Base-by-base conservation (phyloP, 805 yeast genomes). In the Ogataea sp. region DNA sequence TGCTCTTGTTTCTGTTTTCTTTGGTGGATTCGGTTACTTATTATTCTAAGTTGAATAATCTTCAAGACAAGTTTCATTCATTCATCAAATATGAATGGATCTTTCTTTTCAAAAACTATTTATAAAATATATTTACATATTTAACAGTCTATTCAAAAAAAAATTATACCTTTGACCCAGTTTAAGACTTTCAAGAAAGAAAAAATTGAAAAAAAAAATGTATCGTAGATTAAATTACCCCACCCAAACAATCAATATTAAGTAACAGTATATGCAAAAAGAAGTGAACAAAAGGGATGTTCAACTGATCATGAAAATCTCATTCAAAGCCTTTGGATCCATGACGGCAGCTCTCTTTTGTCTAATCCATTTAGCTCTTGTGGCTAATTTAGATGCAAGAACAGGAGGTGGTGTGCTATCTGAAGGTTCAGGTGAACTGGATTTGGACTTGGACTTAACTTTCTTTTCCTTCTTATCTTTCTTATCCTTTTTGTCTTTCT, bases 291-390 rank as follows among this genome's bases (percentile, higher is more conserved):
- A n/a, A n/a, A n/a, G n/a, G 17, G 15, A 29, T 11, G 15, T 27
- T 43, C 48, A 59, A 47, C 51, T 50, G 35, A 88, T 75, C 97
- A 90, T 90, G 56, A 90, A 85, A 42, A 90, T 90, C 61, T 90
- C 97, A 50, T 85, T 87, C 45, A 90, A 70, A 13, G 96, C 88
- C 58, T 86, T 80, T 2, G 83, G 73, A 56, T 90, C 97, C 79
- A 83, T 75, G 0, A 89, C 87, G 1, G 97, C 90, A 10, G 95
- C 93, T 51, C 93, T 73, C 58, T 90, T 90, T 58, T 88, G 95
- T 48, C 73, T 81, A 40, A 90, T 89, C 81, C 87, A 89, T 58
- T 76, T 81, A 18, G 94, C 80, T 58, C 97, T 75, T 4, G 83
- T 83, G 1, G 94, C 80, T 36, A 78, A 56, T 52, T 83, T 69